Evolutionary conservation across 1,139 yeast species (phyloP).

Genomic region (Suhomyces bolitotheri): DNA sequence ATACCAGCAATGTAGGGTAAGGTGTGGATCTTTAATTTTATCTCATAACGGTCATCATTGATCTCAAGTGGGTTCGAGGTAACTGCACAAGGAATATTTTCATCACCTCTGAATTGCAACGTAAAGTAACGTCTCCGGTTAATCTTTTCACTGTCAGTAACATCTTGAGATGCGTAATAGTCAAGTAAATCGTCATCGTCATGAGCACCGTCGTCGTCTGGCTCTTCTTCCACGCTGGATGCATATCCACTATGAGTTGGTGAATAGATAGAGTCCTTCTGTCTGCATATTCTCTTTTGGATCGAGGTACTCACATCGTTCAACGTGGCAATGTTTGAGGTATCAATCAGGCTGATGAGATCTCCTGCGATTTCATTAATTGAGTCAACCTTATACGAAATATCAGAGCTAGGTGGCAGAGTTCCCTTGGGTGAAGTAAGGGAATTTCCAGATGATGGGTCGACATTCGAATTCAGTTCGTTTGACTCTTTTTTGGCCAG

Average conservation of each 20-base stretch:
- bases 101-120: slow-evolving; percentile 42
- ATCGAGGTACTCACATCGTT: slow-evolving; percentile 35
- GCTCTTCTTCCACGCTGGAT: slow-evolving; percentile 6
- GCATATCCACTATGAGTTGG: neutral
- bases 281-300: slow-evolving; percentile 11
- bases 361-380: slow-evolving; percentile 46
- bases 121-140: slow-evolving; percentile 66
- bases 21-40: slow-evolving; percentile 65
- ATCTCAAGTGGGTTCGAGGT: slow-evolving; percentile 58
- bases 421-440: neutral
- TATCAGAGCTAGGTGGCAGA: neutral
- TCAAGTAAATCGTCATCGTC: slow-evolving; percentile 15
- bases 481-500: slow-evolving; percentile 28
- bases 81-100: slow-evolving; percentile 67
- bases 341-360: slow-evolving; percentile 28
- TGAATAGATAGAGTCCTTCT: slow-evolving; percentile 4
- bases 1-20: slow-evolving; percentile 88
- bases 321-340: slow-evolving; percentile 23
- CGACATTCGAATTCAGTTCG: slow-evolving; percentile 6
- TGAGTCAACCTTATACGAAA: slow-evolving; percentile 32
- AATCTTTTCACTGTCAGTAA: slow-evolving; percentile 47
- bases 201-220: slow-evolving; percentile 7
- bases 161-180: slow-evolving; percentile 24
- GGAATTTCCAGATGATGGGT: slow-evolving; percentile 2
- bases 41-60: slow-evolving; percentile 35